phyloP scores from a whole-genome alignment of 2,329 filamentous ascomycete genomes.

The Neurospora sp. region DNA sequence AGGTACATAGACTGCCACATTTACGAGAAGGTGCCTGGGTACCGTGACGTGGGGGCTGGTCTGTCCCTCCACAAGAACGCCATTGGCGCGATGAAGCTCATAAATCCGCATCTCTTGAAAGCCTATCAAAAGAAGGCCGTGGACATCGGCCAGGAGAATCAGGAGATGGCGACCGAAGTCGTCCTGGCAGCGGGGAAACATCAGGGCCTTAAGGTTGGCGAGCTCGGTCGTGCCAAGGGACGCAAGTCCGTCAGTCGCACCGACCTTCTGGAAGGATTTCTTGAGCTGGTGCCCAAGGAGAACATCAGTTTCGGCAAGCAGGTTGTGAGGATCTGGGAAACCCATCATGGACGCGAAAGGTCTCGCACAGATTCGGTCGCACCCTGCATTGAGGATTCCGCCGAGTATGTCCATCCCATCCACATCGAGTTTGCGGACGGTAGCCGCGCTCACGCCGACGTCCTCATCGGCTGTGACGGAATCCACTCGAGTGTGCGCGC shows the following conservation, averaged over 20 bases:
- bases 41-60: conserved; percentile 27
- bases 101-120: conserved; percentile 24
- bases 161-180: conserved; percentile 24
- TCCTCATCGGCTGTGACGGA: conserved; percentile 26
- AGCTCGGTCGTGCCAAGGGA: conserved; percentile 24
- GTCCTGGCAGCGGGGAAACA: conserved; percentile 19
- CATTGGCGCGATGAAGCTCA: conserved; percentile 24
- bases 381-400: not conserved
- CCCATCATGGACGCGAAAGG: conserved; percentile 4
- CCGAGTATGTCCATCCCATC: conserved; percentile 7
- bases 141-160: conserved; percentile 21
- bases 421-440: conserved; percentile 20
- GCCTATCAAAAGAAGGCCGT: conserved; percentile 30
- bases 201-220: conserved; percentile 10
- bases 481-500: conserved; percentile 23
- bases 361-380: conserved; percentile 2
- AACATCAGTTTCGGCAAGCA: conserved; percentile 17
- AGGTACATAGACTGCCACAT: conserved; percentile 26
- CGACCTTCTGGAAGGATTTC: conserved; percentile 22
- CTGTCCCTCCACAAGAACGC: conserved; percentile 29
- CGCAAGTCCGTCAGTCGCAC: conserved; percentile 24
- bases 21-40: conserved; percentile 25
- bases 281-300: conserved; percentile 16
- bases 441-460: conserved; percentile 16
- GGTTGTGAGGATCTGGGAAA: conserved; percentile 15